Percentiles rank a stretch among this genome's conserved stretches.
Conservation (phyloP, 1,139 yeast genomes). For the Pichia sp. region DNA sequence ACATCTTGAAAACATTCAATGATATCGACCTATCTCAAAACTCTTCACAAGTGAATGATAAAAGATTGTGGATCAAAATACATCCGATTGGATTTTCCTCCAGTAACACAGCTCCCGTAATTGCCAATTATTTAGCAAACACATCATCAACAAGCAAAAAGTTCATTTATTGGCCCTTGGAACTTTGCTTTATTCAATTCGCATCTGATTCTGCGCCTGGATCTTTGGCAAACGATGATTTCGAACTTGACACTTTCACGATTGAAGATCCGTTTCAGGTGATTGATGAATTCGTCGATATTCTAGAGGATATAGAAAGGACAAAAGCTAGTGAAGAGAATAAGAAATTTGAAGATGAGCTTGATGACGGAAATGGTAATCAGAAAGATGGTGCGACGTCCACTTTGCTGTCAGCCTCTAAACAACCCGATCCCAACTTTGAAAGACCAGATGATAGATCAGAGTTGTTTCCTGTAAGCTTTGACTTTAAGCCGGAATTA, state of each 20-base stretch:
- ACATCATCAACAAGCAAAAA: constrained; percentile 48
- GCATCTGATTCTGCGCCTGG: constrained; percentile 25
- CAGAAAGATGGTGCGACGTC: not conserved
- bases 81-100: constrained; percentile 65
- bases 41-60: constrained; percentile 24
- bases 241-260: constrained; percentile 17
- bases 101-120: constrained; percentile 62
- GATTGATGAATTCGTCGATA: constrained; percentile 27
- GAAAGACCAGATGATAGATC: constrained; percentile 7
- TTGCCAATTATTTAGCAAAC: constrained; percentile 42
- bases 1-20: constrained; percentile 40
- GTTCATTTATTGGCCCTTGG: constrained; percentile 68
- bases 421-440: not conserved
- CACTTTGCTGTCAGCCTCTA: not conserved
- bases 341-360: constrained; percentile 11
- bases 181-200: constrained; percentile 55
- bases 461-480: constrained; percentile 15
- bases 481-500: constrained; percentile 14
- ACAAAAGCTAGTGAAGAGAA: constrained; percentile 20
- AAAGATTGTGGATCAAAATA: constrained; percentile 54
- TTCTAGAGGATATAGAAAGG: constrained; percentile 18
- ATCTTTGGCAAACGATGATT: not conserved
- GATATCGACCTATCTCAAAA: constrained; percentile 36
- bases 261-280: constrained; percentile 25
- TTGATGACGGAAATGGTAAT: constrained; percentile 5